Evolutionary conservation across 139 green algal species (phyloP).

Genomic region (Tetradesmus lagerheimii): DNA sequence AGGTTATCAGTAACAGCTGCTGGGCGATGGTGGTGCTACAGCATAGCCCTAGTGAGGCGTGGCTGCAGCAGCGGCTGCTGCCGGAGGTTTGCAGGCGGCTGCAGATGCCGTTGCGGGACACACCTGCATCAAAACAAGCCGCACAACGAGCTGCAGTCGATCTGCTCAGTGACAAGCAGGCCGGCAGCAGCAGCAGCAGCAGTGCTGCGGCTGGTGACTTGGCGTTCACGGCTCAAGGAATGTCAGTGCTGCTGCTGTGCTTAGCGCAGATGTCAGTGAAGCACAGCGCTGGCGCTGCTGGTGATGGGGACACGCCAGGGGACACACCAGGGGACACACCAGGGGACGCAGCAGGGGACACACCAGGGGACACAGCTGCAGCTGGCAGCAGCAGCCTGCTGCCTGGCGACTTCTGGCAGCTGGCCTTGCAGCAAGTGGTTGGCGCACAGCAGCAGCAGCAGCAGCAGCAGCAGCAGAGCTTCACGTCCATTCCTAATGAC

Average conservation of each 20-base stretch:
- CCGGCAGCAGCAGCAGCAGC: background rate
- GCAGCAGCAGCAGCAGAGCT: background rate
- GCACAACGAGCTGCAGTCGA: background rate
- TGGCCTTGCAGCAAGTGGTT: background rate
- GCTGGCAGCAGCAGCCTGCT: background rate
- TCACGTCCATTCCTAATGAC: background rate
- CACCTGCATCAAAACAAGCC: background rate
- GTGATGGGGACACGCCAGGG: too few relatives aligned
- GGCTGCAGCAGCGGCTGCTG: conserved; percentile 25
- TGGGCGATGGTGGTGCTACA: conserved; percentile 24
- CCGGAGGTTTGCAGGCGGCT: background rate
- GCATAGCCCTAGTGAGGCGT: background rate
- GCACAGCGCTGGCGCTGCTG: too few relatives aligned
- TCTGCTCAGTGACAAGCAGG: background rate
- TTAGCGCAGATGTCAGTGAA: background rate
- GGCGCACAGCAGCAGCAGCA: conserved; percentile 22
- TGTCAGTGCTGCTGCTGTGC: conserved; percentile 32
- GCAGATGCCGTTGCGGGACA: background rate
- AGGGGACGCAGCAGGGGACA: too few relatives aligned
- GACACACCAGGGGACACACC: too few relatives aligned
- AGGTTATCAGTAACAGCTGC: background rate
- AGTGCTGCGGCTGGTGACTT: background rate
- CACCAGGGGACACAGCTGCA: too few relatives aligned
- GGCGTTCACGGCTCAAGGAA: background rate
- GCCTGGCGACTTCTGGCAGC: conserved; percentile 9